Percentiles rank a stretch among this genome's conserved stretches.
Evolutionary conservation across 2,329 filamentous ascomycete species (phyloP).

Genomic region (Orbilia oligospora): DNA sequence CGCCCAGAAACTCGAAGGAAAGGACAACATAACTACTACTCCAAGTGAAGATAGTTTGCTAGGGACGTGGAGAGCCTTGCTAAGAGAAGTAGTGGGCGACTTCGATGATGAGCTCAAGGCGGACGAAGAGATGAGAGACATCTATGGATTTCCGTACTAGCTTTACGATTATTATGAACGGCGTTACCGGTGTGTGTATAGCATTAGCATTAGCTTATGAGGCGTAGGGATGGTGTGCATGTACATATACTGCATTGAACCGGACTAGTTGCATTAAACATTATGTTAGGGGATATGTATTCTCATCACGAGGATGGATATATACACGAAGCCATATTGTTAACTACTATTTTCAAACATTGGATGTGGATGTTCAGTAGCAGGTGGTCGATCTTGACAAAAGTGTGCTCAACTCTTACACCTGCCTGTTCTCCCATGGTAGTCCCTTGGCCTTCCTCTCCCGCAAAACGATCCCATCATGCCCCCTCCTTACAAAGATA

Average conservation of each 20-base stretch:
- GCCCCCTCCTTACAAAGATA: constrained; percentile 73
- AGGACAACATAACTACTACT: neutral
- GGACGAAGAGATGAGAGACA: constrained; percentile 56
- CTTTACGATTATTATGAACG: constrained; percentile 26
- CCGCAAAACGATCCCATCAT: constrained; percentile 73
- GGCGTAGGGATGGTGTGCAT: constrained; percentile 15
- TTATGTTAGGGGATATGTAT: neutral
- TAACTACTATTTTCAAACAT: neutral
- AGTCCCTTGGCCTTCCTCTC: constrained; percentile 73
- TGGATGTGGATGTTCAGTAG: neutral
- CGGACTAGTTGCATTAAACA: constrained; percentile 28
- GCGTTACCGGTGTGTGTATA: constrained; percentile 30
- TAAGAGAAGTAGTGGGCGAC: constrained; percentile 45
- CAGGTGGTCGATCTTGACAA: neutral
- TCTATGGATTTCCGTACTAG: constrained; percentile 58
- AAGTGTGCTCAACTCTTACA: neutral
- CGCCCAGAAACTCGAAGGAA: constrained; percentile 12
- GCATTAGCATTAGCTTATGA: constrained; percentile 24
- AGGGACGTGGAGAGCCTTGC: constrained; percentile 33
- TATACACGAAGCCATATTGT: neutral
- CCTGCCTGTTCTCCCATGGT: constrained; percentile 41
- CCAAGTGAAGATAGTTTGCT: constrained; percentile 22
- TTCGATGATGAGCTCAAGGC: constrained; percentile 51
- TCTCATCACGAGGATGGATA: neutral
- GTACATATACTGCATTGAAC: constrained; percentile 18